phyloP scores from a whole-genome alignment of 441 rosid species.

The Arabidopsis hybrid region DNA sequence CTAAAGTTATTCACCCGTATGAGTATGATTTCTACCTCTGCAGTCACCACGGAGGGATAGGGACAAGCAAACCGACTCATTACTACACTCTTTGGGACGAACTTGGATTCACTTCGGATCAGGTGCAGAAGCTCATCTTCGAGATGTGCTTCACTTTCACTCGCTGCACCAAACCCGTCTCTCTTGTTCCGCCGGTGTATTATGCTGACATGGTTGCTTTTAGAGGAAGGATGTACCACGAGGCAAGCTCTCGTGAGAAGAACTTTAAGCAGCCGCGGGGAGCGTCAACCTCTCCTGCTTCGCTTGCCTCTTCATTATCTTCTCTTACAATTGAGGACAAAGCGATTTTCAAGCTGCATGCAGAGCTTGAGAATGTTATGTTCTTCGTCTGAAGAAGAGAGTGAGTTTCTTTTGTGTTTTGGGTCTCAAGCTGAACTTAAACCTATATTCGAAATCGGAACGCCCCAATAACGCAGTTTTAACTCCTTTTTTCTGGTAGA shows the following conservation, averaged over 20 bases:
- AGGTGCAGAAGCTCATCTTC: slow-evolving; percentile 71
- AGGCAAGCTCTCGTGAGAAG: slow-evolving; percentile 55
- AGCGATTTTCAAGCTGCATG: slow-evolving; percentile 61
- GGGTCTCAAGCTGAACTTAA: slow-evolving; percentile 30
- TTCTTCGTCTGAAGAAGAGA: slow-evolving; percentile 65
- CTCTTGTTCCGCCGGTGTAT: slow-evolving; percentile 76
- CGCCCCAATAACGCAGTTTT: slow-evolving; percentile 37
- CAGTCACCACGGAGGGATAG: slow-evolving; percentile 78
- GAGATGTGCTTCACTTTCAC: slow-evolving; percentile 82
- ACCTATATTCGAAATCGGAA: slow-evolving; percentile 32
- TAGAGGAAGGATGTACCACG: slow-evolving; percentile 72
- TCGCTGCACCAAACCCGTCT: slow-evolving; percentile 83
- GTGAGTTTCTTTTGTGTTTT: slow-evolving; percentile 4
- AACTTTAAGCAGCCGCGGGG: slow-evolving; percentile 41
- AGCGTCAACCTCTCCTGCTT: slow-evolving; percentile 49
- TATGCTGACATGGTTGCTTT: slow-evolving; percentile 82
- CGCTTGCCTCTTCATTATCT: slow-evolving; percentile 44
- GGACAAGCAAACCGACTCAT: slow-evolving; percentile 88
- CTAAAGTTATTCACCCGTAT: slow-evolving; percentile 66
- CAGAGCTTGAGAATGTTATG: slow-evolving; percentile 72
- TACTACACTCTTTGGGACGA: slow-evolving; percentile 82
- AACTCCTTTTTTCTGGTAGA: slow-evolving; percentile 44
- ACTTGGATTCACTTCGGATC: slow-evolving; percentile 63
- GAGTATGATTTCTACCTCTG: slow-evolving; percentile 81
- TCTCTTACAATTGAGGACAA: slow-evolving; percentile 55